Base-by-base conservation (phyloP, 345 rosid genomes). In the Acer saccharum region DNA sequence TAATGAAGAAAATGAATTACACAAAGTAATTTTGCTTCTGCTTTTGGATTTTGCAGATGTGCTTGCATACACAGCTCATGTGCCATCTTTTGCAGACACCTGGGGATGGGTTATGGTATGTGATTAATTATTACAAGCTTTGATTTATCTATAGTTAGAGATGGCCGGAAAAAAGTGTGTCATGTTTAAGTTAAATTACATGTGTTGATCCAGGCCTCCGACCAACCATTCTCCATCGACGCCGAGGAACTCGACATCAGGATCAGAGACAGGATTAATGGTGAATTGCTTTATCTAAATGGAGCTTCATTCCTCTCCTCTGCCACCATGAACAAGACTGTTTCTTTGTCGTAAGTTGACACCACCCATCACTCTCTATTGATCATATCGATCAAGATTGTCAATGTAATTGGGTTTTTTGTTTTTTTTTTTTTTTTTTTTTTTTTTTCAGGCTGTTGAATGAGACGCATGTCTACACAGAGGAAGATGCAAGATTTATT, bases 41-140 rank as follows among this genome's bases (percentile, higher is more conserved):
- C 64, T 41, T 43, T 61, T 60, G 60, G 25, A 46, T 54, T 77
- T 54, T 77, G 86, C 89, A 95, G 99, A 93, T 79, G 99, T 93
- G 73, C 81, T 86, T 72, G 93, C 98, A 18, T 95, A 93, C 84
- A 91, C 93, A 44, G 98, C 98, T 75, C 99, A 95, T 35, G 96
- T 95, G 18, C 99, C 99, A 29, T 95, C 99, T 61, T 95, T 93
- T 79, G 98, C 99, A 9, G 98, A 95, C 70, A 95, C 98, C 3
- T 95, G 99, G 99, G 98, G 99, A 77, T 95, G 99, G 99, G 95
- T 93, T 57, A 93, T 95, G 98, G 93, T 91, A 86, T 16, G 79
- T 35, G 63, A 7, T 3, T 35, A 35, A 7, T 3, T 35, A 35
- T 41, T 52, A 55, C 71, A 75, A 72, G 14, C 21, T 27, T 14